Evolutionary conservation across 768 basidiomycete genomes (phyloP), one percentile per base, ranked within the genome.

Genomic region (Thelephora ganbajun): DNA sequence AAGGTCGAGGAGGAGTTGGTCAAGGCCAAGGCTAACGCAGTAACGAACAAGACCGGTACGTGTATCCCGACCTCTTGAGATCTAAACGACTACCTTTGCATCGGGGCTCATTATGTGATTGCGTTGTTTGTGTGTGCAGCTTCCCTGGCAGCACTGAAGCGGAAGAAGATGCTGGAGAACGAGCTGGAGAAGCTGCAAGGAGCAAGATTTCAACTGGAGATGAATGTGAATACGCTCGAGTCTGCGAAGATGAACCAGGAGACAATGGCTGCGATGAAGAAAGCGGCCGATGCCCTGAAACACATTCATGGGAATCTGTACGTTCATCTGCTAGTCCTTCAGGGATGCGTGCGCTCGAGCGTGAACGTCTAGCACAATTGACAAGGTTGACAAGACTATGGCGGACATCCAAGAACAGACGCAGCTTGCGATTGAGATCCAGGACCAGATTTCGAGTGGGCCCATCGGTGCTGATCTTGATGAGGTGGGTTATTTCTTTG

Each of bases 231-330:
- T 66, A 94, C 94, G 16, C 76, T 98, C 41, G 96, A 98, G 64
- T 89, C 87, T 13, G 96, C 96, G 39, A 98, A 97, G 69, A 74
- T 98, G 64, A 98, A 99, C 63, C 83, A 86, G 59, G 92, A 97
- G 73, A 97, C 92, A 12, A 90, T 99, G 86, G 71, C 77, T 18
- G 92, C 87, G 22, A 96, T 99, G 88, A 96, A 92, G 83, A 85
- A 86, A 64, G 94, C 87, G 34, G 76, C 91, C 0, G 80, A 83
- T 51, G 96, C 85, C 22, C 76, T 98, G 63, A 83, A 83, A 65
- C 73, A 77, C 43, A 96, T 98, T 47, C 94, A 98, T 56, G 80
- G 81, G 41, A 79, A 80, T 59, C 72, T 96, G 93, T 96, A 52
- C 61, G 91, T 80, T 22, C 43, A 36, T 16, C 22, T 44, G 18